A percentile compares a stretch with the other conserved stretches of the same genome.
Evolutionary conservation across 495 filamentous ascomycete genomes (phyloP).

Genomic region (Massariosphaeria phaeospora): DNA sequence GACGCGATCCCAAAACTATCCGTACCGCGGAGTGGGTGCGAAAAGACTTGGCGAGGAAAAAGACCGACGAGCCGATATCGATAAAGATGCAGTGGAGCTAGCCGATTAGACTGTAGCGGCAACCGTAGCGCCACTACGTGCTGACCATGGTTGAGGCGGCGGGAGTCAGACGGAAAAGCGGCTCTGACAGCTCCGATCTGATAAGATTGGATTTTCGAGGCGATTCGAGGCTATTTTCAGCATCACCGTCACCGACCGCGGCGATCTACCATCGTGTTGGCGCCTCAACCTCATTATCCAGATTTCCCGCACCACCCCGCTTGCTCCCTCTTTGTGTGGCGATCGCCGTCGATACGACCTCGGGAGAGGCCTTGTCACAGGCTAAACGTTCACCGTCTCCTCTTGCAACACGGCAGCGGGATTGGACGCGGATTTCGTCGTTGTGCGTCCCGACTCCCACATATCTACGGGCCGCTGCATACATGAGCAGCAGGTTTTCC

Average conservation of each 20-base stretch:
- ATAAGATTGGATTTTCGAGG: slow-evolving; percentile 10
- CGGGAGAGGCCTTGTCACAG: background rate
- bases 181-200: background rate
- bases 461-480: background rate
- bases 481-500: slow-evolving; percentile 2
- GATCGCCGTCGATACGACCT: background rate
- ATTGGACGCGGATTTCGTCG: slow-evolving; percentile 12
- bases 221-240: too few species aligned
- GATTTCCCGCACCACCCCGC: background rate
- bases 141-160: too few species aligned
- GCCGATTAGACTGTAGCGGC: too few species aligned
- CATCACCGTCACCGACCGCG: too few species aligned
- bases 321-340: too few species aligned
- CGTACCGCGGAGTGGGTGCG: background rate
- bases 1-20: background rate
- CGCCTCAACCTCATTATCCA: slow-evolving; percentile 1
- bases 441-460: background rate
- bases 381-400: slow-evolving; percentile 3
- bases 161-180: background rate
- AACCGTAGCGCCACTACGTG: too few species aligned
- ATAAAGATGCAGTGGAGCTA: too few species aligned
- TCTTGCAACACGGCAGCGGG: background rate
- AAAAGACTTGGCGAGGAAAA: background rate
- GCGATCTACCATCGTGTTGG: slow-evolving; percentile 19
- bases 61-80: background rate